A percentile compares a stretch with the other conserved stretches of the same genome.
Evolutionary conservation across 2,329 filamentous ascomycete species (phyloP).

Genomic region (Xylariaceae sp.): DNA sequence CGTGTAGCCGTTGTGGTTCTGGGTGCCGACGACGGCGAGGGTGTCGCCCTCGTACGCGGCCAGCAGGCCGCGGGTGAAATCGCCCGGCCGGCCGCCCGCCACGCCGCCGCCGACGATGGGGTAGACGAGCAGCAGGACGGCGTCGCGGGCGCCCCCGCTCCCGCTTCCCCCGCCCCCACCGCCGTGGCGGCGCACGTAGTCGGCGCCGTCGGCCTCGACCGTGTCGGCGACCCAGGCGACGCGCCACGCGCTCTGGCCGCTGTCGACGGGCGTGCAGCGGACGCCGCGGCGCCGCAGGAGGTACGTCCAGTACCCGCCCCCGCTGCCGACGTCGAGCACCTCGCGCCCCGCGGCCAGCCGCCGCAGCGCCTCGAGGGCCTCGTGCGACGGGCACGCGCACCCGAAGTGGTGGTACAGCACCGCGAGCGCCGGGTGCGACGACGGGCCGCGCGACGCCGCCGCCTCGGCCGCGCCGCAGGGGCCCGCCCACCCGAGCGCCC

Average conservation of each 20-base stretch:
- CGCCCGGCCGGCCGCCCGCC: conserved; percentile 55
- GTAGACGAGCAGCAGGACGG: conserved; percentile 64
- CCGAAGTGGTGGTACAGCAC: conserved; percentile 75
- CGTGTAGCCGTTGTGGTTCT: conserved; percentile 69
- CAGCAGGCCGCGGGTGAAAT: conserved; percentile 58
- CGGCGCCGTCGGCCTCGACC: conserved; percentile 49
- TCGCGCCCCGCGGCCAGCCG: conserved; percentile 44
- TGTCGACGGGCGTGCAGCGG: conserved; percentile 51
- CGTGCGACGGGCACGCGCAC: conserved; percentile 62
- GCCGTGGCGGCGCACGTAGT: conserved; percentile 43
- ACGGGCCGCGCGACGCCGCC: conserved; percentile 41
- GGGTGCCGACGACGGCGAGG: conserved; percentile 65
- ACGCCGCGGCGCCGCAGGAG: conserved; percentile 42
- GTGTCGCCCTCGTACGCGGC: conserved; percentile 54
- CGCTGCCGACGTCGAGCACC: conserved; percentile 61
- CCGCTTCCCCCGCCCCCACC: too few species aligned
- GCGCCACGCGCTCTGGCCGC: conserved; percentile 59
- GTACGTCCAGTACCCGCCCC: conserved; percentile 70
- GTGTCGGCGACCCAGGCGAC: conserved; percentile 64
- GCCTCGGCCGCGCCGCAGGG: conserved; percentile 43
- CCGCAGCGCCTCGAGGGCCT: conserved; percentile 53
- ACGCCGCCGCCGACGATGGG: conserved; percentile 58
- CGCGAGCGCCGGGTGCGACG: conserved; percentile 58
- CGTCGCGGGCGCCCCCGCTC: conserved; percentile 45
- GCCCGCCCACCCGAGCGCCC: conserved; percentile 58